Conservation (phyloP, 192 early-diverging fungal species). For the Backusella tarrabulga region DNA sequence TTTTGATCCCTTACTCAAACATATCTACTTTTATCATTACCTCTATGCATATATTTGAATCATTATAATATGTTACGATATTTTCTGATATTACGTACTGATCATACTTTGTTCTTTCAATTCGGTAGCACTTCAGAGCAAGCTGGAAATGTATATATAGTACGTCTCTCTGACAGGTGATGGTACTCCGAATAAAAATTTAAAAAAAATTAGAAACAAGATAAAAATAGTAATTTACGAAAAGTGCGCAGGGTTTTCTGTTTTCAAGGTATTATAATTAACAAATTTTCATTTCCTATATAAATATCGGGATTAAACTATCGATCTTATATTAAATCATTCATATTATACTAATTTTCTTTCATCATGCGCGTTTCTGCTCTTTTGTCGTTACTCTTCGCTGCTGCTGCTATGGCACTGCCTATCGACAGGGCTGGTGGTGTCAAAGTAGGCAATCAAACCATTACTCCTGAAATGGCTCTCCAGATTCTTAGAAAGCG, state of each 20-base stretch:
- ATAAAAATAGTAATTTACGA: neutral
- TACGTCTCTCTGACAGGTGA: neutral
- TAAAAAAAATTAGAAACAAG: neutral
- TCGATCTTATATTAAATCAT: neutral
- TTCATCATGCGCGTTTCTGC: neutral
- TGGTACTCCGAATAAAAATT: neutral
- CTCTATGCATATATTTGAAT: neutral
- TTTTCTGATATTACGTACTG: neutral
- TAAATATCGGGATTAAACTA: neutral
- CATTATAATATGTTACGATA: neutral
- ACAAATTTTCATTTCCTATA: neutral
- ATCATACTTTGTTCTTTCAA: neutral
- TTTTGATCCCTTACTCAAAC: neutral
- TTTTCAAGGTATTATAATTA: conserved; percentile 5
- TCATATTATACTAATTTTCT: neutral
- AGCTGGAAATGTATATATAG: neutral
- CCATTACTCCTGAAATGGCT: neutral
- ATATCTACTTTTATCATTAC: neutral
- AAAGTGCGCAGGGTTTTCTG: neutral
- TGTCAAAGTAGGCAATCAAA: neutral
- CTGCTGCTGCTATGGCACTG: neutral
- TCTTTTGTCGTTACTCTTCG: neutral
- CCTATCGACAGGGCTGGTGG: neutral
- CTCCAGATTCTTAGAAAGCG: neutral
- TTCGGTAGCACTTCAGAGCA: neutral